Base-by-base conservation (phyloP, 768 basidiomycete species). In the Mycena alexandri region DNA sequence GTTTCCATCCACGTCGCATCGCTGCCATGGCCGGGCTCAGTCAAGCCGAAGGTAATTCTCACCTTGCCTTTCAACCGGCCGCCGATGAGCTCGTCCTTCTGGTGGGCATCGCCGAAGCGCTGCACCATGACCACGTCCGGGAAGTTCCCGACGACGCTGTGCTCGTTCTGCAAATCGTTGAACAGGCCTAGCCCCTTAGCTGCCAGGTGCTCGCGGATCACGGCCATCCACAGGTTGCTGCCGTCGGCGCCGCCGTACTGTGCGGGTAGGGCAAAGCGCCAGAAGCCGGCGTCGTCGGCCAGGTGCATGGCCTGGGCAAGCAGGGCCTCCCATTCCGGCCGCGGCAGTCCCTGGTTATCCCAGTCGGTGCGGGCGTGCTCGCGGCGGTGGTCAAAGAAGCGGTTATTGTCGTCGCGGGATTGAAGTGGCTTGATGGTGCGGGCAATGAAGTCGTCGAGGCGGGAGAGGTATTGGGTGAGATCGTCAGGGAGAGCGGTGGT, bases 121-220 rank as follows among this genome's bases (percentile, higher is more conserved):
- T 52, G 48, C 41, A 67, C 44, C 65, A 67, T 67, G 58, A 67
- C 51, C 25, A 67, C 58, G 65, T 60, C 57, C 33, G 65, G 65
- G 65, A 47, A 60, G 43, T 67, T 67, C 42, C 65, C 65, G 33
- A 67, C 65, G 34, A 67, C 65, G 51, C 58, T 60, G 55, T 67
- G 65, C 44, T 67, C 65, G 57, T 67, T 67, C 58, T 67, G 65
- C 34, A 67, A 57, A 43, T 67, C 65, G 55, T 67, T 67, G 43
- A 61, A 60, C 22, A 67, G 51, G 44, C 65, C 58, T 50, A 67
- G 41, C 25, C 65, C 65, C 47, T 61, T 61, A 29, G 58, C 50
- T 6, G 65, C 65, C 59, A 67, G 44, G 47, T 67, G 65, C 50
- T 67, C 57, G 50, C 65, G 56, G 52, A 67, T 61, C 41, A 61